phyloP scores from a whole-genome alignment of 768 basidiomycete genomes.

The Daedaleopsis sinensis region DNA sequence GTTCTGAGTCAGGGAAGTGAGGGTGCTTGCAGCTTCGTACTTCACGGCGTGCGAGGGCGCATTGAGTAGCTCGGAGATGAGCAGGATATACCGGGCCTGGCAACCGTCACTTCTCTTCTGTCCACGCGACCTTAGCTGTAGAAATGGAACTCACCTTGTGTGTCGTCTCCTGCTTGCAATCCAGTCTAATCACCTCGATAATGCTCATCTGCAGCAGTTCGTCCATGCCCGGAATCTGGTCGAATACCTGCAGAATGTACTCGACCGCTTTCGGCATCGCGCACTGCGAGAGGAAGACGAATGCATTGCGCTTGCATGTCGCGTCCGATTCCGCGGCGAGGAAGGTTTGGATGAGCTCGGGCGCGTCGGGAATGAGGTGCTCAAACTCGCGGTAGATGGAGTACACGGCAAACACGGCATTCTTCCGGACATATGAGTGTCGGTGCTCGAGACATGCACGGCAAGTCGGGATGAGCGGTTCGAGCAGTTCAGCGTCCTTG shows the following conservation, averaged over 20 bases:
- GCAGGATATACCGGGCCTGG: conserved; percentile 91
- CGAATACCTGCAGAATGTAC: conserved; percentile 85
- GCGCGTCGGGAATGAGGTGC: conserved; percentile 92
- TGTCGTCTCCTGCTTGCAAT: conserved; percentile 83
- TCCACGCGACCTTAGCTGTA: neutral
- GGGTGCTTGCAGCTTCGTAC: conserved; percentile 94
- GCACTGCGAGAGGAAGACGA: conserved; percentile 88
- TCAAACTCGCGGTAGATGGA: conserved; percentile 95
- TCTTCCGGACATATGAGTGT: conserved; percentile 97
- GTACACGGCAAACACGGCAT: conserved; percentile 95
- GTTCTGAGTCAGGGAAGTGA: conserved; percentile 93
- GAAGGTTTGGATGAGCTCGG: conserved; percentile 96
- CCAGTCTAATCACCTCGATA: conserved; percentile 90
- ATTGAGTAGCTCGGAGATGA: conserved; percentile 90
- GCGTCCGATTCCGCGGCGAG: conserved; percentile 94
- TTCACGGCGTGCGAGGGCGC: conserved; percentile 92
- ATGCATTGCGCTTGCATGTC: conserved; percentile 96
- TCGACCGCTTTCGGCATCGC: conserved; percentile 91
- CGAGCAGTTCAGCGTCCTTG: conserved; percentile 90
- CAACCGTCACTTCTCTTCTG: neutral
- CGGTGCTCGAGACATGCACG: conserved; percentile 95
- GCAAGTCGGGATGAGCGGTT: conserved; percentile 93
- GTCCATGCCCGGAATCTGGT: conserved; percentile 80
- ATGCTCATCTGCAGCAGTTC: conserved; percentile 95
- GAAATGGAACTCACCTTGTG: conserved; percentile 62